Conservation (phyloP, 1,284 basidiomycete genomes). For the Ustilago trichophora region DNA sequence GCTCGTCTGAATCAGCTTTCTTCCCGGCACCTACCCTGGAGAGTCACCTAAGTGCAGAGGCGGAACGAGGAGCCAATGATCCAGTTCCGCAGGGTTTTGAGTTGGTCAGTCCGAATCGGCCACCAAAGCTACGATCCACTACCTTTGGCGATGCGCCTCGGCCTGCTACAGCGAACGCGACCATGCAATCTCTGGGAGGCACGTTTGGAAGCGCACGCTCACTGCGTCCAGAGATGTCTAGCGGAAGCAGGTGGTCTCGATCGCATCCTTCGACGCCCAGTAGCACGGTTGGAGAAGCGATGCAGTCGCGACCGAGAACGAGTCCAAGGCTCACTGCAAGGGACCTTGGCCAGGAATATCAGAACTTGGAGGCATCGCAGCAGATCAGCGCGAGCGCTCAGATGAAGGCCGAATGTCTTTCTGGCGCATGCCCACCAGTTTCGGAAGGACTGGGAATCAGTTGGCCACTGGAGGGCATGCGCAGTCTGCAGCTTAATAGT, state of each 20-base stretch:
- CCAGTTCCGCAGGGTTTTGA: constrained; percentile 27
- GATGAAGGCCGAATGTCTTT: no score
- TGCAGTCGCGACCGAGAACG: not conserved
- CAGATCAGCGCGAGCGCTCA: not conserved
- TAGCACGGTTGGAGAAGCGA: not conserved
- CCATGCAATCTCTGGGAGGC: not conserved
- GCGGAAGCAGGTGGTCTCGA: not conserved
- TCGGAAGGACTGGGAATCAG: constrained; percentile 7
- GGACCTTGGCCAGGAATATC: not conserved
- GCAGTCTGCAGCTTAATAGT: constrained; percentile 6
- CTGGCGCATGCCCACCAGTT: not conserved
- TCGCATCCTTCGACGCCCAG: constrained; percentile 17
- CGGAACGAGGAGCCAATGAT: not conserved
- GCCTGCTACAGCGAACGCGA: constrained; percentile 24
- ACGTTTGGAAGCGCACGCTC: not conserved
- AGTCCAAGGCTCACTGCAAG: no score
- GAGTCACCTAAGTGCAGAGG: not conserved
- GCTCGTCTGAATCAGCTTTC: constrained; percentile 12
- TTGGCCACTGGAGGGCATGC: constrained; percentile 19
- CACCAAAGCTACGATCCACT: constrained; percentile 3
- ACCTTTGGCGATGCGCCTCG: constrained; percentile 3
- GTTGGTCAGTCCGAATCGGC: constrained; percentile 20
- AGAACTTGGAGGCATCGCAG: not conserved
- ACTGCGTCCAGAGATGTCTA: not conserved
- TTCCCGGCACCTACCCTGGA: constrained; percentile 2